These are phyloP conservation scores for Gossypium sturtianum DNA, from an alignment of 345 rosid species.

Conservation along the genomic window DNA sequence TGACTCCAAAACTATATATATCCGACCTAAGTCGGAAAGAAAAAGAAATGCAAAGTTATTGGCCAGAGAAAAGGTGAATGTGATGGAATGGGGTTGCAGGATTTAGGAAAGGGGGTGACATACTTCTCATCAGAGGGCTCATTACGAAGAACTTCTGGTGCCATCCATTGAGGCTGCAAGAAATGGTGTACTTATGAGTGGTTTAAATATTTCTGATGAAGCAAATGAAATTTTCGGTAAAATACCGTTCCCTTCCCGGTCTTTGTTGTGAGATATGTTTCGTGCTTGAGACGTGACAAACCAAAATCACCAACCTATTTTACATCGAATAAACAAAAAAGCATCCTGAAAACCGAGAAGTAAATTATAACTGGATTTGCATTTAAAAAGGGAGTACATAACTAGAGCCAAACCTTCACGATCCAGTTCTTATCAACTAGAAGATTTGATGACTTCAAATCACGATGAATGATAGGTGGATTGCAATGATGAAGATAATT, in stretches of 20 bases:
- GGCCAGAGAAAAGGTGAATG: not conserved
- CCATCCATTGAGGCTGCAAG: slow-evolving; percentile 97
- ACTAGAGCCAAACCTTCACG: slow-evolving; percentile 59
- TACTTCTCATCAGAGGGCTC: slow-evolving; percentile 98
- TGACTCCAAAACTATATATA: slow-evolving; percentile 85
- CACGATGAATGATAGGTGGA: slow-evolving; percentile 96
- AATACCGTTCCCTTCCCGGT: slow-evolving; percentile 93
- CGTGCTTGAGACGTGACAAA: slow-evolving; percentile 90
- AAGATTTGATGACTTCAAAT: slow-evolving; percentile 58
- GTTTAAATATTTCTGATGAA: slow-evolving; percentile 5
- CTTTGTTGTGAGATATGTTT: slow-evolving; percentile 67
- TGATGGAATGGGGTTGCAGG: not conserved
- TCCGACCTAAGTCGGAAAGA: slow-evolving; percentile 63
- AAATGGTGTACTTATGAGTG: slow-evolving; percentile 6
- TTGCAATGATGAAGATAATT: slow-evolving; percentile 88
- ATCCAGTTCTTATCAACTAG: slow-evolving; percentile 92
- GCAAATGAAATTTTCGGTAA: slow-evolving; percentile 1
- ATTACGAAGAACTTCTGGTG: slow-evolving; percentile 79
- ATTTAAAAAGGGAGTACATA: slow-evolving; percentile 1
- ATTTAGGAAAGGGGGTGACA: slow-evolving; percentile 15
- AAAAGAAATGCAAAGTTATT: slow-evolving; percentile 16
- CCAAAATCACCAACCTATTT: slow-evolving; percentile 98
- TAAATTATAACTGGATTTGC: not conserved
- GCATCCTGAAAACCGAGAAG: not conserved
- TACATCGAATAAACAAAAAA: slow-evolving; percentile 1